These are phyloP conservation scores for Leucogyrophana mollusca DNA, from an alignment of 768 basidiomycete genomes.

Conservation along the genomic window DNA sequence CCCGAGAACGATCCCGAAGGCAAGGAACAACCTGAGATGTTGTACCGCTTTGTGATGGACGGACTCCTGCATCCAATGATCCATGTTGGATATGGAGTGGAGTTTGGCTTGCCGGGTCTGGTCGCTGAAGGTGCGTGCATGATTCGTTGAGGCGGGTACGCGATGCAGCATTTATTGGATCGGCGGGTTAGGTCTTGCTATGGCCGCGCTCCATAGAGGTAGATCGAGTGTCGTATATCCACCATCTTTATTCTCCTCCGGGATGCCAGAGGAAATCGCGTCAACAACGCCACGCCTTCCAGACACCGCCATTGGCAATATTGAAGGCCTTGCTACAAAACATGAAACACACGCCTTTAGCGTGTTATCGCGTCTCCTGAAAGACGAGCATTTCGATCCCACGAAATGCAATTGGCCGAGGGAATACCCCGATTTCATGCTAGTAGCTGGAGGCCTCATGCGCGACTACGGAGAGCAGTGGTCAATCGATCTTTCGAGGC, in stretches of 20 bases:
- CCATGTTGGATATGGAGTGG: conserved; percentile 58
- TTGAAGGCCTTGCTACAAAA: too few species aligned
- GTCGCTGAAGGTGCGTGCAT: conserved; percentile 52
- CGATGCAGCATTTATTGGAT: neutral
- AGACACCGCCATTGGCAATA: conserved; percentile 9
- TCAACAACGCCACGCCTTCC: conserved; percentile 5
- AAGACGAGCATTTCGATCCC: conserved; percentile 40
- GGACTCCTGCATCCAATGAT: conserved; percentile 64
- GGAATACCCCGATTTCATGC: conserved; percentile 15
- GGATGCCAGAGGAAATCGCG: neutral
- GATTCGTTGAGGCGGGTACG: neutral
- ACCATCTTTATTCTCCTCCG: conserved; percentile 8
- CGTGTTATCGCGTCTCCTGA: conserved; percentile 51
- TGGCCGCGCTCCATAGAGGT: conserved; percentile 28
- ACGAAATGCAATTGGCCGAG: conserved; percentile 22
- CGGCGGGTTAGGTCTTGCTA: conserved; percentile 17
- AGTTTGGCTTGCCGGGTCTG: conserved; percentile 63
- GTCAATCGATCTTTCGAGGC: conserved; percentile 35
- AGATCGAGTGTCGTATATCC: conserved; percentile 32
- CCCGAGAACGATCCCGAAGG: conserved; percentile 5
- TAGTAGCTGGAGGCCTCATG: neutral
- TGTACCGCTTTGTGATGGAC: conserved; percentile 44
- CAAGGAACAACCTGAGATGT: conserved; percentile 46
- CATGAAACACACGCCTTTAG: conserved; percentile 35
- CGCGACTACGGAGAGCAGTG: conserved; percentile 35